Evolutionary conservation across 495 filamentous ascomycete genomes (phyloP), one percentile per base, ranked within the genome.

Genomic region (Penicillium canariense): DNA sequence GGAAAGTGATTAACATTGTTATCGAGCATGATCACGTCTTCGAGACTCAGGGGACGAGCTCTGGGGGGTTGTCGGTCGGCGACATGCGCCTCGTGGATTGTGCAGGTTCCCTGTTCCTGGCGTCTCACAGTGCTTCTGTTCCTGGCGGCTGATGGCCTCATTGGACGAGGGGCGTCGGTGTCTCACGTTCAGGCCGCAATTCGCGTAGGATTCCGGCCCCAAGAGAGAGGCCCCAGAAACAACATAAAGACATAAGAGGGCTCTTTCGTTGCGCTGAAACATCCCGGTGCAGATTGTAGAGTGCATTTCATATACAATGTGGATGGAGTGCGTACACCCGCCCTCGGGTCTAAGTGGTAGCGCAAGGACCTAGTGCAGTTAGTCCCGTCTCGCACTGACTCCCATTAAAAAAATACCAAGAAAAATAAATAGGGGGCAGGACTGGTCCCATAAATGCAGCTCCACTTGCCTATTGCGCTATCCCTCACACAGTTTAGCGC

Each of bases 151-250:
- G 18, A 39, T 54, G 40, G 45, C 52, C 45, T 42, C 8, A 39
- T 55, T 55, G 11, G 39, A 51, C 15, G 48, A 42, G 31, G 25
- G 39, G 48, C 42, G 40, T 45, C 48, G 26, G 25, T 55, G 34
- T 49, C 45, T 55, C 52, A 55, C 54, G 54, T 48, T 52, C 50
- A 25, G 54, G 32, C 54, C 40, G 22, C 54, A 39, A 42, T 39
- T 52, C 49, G 40, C 31, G 32, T 52, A 39, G 15, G 30, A 45
- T 26, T n/a, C 30, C 42, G 25, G 42, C 25, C 39, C 15, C 34
- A n/a, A 40, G 22, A 26, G 18, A 42, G 31, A 20, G 28, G 20
- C 31, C 12, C 26, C 0, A 11, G 28, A 15, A 28, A 28, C 25
- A 4, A 23, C 38, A 20, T 8, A 40, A 40, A 18, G 14, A 4